Conservation (phyloP, 106 monocot genomes). For the Alisma plantagoaquatica region DNA sequence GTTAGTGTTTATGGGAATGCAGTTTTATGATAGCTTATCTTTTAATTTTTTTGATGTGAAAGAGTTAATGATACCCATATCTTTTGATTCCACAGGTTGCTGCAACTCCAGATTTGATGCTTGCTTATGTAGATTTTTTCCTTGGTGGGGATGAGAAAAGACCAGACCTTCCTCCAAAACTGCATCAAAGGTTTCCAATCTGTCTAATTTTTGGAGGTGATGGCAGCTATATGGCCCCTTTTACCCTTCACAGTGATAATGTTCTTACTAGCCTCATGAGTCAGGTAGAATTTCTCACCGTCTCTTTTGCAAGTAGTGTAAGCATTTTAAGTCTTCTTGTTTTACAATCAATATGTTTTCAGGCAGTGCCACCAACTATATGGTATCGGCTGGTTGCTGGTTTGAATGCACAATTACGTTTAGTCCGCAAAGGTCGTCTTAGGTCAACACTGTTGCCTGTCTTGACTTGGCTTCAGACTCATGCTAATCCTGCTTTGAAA, state of each 20-base stretch:
- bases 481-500: slow-evolving; percentile 61
- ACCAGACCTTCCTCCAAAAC: slow-evolving; percentile 85
- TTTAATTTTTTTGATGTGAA: no score
- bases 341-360: no score
- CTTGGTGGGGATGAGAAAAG: slow-evolving; percentile 99
- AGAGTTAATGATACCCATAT: no score
- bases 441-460: slow-evolving; percentile 48
- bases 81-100: slow-evolving; percentile 96
- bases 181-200: slow-evolving; percentile 91
- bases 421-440: slow-evolving; percentile 71
- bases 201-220: slow-evolving; percentile 85
- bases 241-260: slow-evolving; percentile 92
- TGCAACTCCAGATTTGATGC: slow-evolving; percentile 89
- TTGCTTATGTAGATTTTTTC: slow-evolving; percentile 95
- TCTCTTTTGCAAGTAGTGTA: no score
- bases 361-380: slow-evolving; percentile 88
- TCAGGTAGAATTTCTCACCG: slow-evolving; percentile 81
- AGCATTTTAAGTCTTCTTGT: no score
- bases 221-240: slow-evolving; percentile 97
- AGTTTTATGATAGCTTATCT: no score
- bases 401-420: slow-evolving; percentile 80
- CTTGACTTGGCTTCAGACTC: slow-evolving; percentile 64
- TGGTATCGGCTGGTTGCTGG: slow-evolving; percentile 98
- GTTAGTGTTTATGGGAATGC: no score
- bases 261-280: slow-evolving; percentile 95